A percentile compares a stretch with the other conserved stretches of the same genome.
Evolutionary conservation across 2,329 filamentous ascomycete species (phyloP).

Genomic region (Alternaria solani): DNA sequence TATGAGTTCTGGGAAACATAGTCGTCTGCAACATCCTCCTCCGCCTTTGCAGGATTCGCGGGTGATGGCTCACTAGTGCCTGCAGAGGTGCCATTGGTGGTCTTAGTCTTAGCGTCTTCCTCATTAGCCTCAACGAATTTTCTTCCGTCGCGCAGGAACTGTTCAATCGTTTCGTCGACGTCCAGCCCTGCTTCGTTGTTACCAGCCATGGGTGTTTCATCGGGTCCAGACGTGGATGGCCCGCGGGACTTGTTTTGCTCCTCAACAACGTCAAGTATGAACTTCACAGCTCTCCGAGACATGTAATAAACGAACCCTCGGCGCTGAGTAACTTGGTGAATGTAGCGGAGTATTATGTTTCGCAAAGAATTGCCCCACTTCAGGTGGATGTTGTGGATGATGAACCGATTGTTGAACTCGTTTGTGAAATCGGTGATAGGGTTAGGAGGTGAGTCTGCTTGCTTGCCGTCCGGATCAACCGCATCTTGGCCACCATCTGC

Average conservation of each 20-base stretch:
- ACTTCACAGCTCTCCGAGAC: slow-evolving; percentile 93
- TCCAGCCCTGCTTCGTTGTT: slow-evolving; percentile 69
- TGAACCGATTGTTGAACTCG: slow-evolving; percentile 98
- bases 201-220: slow-evolving; percentile 47
- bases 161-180: slow-evolving; percentile 84
- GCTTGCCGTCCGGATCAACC: slow-evolving; percentile 55
- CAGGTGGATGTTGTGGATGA: slow-evolving; percentile 95
- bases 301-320: slow-evolving; percentile 98
- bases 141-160: slow-evolving; percentile 83
- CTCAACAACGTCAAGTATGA: slow-evolving; percentile 96
- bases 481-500: slow-evolving; percentile 63
- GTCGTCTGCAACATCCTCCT: slow-evolving; percentile 77
- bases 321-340: slow-evolving; percentile 94
- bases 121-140: slow-evolving; percentile 81
- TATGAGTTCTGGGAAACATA: slow-evolving; percentile 94
- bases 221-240: slow-evolving; percentile 37
- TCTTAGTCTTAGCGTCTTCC: slow-evolving; percentile 40
- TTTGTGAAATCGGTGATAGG: slow-evolving; percentile 83
- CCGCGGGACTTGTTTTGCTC: slow-evolving; percentile 77
- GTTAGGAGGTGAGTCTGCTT: slow-evolving; percentile 66
- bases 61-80: slow-evolving; percentile 20
- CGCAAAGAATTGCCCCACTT: slow-evolving; percentile 98
- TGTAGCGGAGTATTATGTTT: slow-evolving; percentile 96
- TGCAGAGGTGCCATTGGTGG: background rate
- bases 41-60: slow-evolving; percentile 28